phyloP scores from a whole-genome alignment of 352 stramenopile species.

The Pythium diclinum region DNA sequence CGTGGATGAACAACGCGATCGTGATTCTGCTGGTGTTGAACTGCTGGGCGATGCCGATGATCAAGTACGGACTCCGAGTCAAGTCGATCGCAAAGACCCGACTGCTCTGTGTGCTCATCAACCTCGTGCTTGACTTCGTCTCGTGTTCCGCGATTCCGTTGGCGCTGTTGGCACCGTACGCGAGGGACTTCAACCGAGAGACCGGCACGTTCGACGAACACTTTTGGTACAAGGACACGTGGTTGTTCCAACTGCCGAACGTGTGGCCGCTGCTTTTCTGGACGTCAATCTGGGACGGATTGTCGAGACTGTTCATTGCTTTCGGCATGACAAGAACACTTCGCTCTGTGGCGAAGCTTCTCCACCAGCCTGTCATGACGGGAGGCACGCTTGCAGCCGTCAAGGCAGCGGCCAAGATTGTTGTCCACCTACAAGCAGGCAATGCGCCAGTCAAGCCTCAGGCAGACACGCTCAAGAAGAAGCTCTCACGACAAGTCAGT shows the following conservation, averaged over 20 bases:
- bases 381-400: too few species aligned
- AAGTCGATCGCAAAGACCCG: not conserved
- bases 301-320: conserved; percentile 28
- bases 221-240: conserved; percentile 27
- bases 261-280: conserved; percentile 28
- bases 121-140: conserved; percentile 27
- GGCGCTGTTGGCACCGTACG: conserved; percentile 26
- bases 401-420: too few species aligned
- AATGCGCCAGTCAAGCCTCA: too few species aligned
- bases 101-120: conserved; percentile 19
- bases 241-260: conserved; percentile 30
- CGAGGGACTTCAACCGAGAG: conserved; percentile 10
- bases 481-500: too few species aligned
- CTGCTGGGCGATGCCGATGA: conserved; percentile 29
- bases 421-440: too few species aligned
- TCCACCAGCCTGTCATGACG: not conserved
- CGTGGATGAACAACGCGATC: conserved; percentile 27
- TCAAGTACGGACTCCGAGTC: conserved; percentile 1
- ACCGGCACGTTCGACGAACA: conserved; percentile 15
- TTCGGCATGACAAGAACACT: conserved; percentile 21
- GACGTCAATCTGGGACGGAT: conserved; percentile 18
- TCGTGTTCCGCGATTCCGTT: conserved; percentile 21
- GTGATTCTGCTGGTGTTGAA: conserved; percentile 28
- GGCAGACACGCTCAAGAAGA: too few species aligned
- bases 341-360: conserved; percentile 20